Evolutionary conservation across 805 yeast genomes (phyloP).

Genomic region (Metschnikowia arizonensis): DNA sequence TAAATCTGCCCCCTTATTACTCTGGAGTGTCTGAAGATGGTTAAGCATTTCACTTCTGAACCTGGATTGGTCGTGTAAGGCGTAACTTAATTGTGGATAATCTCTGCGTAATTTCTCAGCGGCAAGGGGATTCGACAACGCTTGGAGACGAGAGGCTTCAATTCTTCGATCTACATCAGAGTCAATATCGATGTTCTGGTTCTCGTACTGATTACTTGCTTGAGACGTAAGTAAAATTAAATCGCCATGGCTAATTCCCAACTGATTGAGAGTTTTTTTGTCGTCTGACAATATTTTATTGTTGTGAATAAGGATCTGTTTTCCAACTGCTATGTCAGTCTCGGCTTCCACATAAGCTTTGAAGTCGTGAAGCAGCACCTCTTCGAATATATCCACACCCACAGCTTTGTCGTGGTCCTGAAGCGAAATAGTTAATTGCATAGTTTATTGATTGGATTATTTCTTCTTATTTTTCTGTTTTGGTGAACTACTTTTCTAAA

Average conservation of each 20-base stretch:
- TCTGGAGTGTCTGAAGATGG: slow-evolving; percentile 30
- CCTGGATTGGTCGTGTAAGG: slow-evolving; percentile 43
- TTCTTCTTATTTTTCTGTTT: not conserved
- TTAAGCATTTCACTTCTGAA: slow-evolving; percentile 36
- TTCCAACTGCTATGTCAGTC: slow-evolving; percentile 45
- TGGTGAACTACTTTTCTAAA: not conserved
- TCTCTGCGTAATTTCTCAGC: slow-evolving; percentile 32
- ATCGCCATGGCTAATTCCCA: slow-evolving; percentile 56
- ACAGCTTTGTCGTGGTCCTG: slow-evolving; percentile 24
- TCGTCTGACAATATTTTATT: slow-evolving; percentile 37
- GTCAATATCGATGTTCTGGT: not conserved
- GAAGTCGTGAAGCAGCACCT: slow-evolving; percentile 62
- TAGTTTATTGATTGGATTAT: not conserved
- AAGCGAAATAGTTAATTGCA: slow-evolving; percentile 19
- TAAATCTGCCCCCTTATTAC: slow-evolving; percentile 15
- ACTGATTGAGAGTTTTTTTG: slow-evolving; percentile 38
- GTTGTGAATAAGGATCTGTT: slow-evolving; percentile 49
- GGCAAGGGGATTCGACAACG: slow-evolving; percentile 39
- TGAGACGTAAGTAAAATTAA: slow-evolving; percentile 42
- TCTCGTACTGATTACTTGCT: slow-evolving; percentile 2
- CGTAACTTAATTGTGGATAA: slow-evolving; percentile 47
- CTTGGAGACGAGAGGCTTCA: slow-evolving; percentile 49
- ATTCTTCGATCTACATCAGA: slow-evolving; percentile 1
- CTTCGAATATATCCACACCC: slow-evolving; percentile 61
- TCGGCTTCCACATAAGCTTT: slow-evolving; percentile 72